Percentiles rank a stretch among this genome's conserved stretches.
These are phyloP conservation scores for Scheffersomyces stipitis DNA, from an alignment of 805 yeast species.

Conservation along the genomic window DNA sequence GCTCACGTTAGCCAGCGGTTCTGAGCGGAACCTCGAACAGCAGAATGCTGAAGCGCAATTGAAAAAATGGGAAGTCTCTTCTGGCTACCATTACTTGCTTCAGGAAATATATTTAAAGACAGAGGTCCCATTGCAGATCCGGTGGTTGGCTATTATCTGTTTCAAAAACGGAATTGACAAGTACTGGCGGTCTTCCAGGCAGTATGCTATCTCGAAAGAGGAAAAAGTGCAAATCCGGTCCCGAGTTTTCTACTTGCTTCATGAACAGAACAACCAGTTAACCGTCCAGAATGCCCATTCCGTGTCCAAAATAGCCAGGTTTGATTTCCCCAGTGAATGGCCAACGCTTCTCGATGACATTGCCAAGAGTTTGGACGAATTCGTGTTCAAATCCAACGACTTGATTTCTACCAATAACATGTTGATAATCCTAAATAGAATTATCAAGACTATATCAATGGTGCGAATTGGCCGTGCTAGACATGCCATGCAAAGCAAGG, in stretches of 20 bases:
- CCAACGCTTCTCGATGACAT: constrained; percentile 72
- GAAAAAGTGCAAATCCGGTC: constrained; percentile 67
- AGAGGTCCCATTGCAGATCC: constrained; percentile 57
- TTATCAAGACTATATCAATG: constrained; percentile 68
- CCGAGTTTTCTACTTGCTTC: constrained; percentile 57
- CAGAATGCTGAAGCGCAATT: constrained; percentile 68
- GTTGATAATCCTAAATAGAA: constrained; percentile 69
- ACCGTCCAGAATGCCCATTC: constrained; percentile 84
- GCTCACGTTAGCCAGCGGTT: constrained; percentile 31
- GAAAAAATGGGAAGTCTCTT: constrained; percentile 63
- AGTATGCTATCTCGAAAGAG: constrained; percentile 51
- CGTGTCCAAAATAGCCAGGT: constrained; percentile 70
- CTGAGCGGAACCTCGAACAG: constrained; percentile 52
- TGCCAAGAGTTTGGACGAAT: constrained; percentile 43
- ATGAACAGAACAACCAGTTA: constrained; percentile 72
- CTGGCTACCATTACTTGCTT: constrained; percentile 57
- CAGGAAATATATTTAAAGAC: constrained; percentile 62
- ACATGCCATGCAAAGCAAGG: constrained; percentile 71
- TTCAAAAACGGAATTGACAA: constrained; percentile 86
- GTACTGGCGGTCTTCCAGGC: constrained; percentile 75
- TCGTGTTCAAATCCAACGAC: constrained; percentile 41
- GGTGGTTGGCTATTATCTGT: constrained; percentile 88
- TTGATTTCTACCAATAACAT: constrained; percentile 59
- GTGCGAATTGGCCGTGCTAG: constrained; percentile 83
- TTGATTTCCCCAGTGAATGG: constrained; percentile 90